Evolutionary conservation across 164 flowering plant genomes (phyloP).

Genomic region (Brasenia schreberi): DNA sequence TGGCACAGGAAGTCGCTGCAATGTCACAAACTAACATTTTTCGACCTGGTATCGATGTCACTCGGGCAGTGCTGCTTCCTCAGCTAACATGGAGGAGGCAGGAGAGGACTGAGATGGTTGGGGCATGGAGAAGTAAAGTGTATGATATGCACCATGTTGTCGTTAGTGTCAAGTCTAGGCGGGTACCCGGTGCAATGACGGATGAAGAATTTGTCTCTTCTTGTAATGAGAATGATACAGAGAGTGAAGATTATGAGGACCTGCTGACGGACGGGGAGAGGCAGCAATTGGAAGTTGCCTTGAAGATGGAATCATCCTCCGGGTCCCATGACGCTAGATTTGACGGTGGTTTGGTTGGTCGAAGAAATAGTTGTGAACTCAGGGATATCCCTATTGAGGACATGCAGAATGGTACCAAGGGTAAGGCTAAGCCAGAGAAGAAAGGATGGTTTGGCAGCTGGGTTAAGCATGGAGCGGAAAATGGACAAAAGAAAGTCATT

Average conservation of each 20-base stretch:
- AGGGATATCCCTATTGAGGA: constrained; percentile 60
- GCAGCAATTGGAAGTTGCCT: constrained; percentile 70
- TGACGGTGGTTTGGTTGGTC: constrained; percentile 38
- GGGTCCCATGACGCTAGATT: constrained; percentile 16
- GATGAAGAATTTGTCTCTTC: constrained; percentile 1
- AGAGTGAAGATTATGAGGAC: neutral
- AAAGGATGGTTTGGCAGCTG: constrained; percentile 87
- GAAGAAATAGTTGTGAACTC: constrained; percentile 58
- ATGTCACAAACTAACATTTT: constrained; percentile 98
- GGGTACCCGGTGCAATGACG: constrained; percentile 39
- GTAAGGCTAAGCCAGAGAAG: constrained; percentile 50
- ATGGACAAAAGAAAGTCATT: constrained; percentile 24
- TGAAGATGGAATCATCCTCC: constrained; percentile 54
- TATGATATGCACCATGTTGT: constrained; percentile 95
- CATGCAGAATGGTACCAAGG: constrained; percentile 20
- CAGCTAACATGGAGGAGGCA: constrained; percentile 94
- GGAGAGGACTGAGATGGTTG: constrained; percentile 91
- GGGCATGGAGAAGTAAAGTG: constrained; percentile 91
- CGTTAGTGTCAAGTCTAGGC: constrained; percentile 95
- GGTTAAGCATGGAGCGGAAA: constrained; percentile 55
- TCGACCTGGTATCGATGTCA: constrained; percentile 98
- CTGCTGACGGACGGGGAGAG: constrained; percentile 21
- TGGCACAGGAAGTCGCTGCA: constrained; percentile 89
- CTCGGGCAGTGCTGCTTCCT: constrained; percentile 91
- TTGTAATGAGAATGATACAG: constrained; percentile 15